Percentiles rank a stretch among this genome's conserved stretches.
Conservation (phyloP, 177 flowering plant species). For the Vitis hybrid region DNA sequence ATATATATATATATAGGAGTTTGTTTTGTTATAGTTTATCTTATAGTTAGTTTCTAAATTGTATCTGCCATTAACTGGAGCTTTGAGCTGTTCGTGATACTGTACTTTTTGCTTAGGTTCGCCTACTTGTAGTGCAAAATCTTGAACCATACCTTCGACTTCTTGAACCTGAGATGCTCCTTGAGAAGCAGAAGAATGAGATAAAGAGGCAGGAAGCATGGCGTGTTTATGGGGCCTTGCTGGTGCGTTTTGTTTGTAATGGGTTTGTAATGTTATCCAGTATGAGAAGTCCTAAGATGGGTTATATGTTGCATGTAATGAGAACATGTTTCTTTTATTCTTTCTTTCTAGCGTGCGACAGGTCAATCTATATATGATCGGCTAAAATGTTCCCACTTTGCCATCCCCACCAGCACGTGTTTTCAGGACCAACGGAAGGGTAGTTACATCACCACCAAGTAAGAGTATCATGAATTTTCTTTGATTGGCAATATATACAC, state of each 20-base stretch:
- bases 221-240: slow-evolving; percentile 88
- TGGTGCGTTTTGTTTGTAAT: slow-evolving; percentile 43
- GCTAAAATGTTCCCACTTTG: slow-evolving; percentile 65
- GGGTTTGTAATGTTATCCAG: not conserved
- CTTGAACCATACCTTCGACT: slow-evolving; percentile 77
- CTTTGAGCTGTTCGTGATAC: slow-evolving; percentile 5
- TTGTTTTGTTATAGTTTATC: not conserved
- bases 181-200: slow-evolving; percentile 88
- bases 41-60: not conserved
- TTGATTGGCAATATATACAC: not conserved
- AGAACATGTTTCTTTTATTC: not conserved
- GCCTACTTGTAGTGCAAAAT: slow-evolving; percentile 78
- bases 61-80: not conserved
- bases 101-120: slow-evolving; percentile 46
- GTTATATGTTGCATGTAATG: slow-evolving; percentile 3
- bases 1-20: too few species aligned
- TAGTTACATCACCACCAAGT: slow-evolving; percentile 43
- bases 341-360: not conserved
- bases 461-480: slow-evolving; percentile 10
- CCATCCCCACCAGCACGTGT: slow-evolving; percentile 50
- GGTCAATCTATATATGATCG: slow-evolving; percentile 45
- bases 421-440: slow-evolving; percentile 47
- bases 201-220: slow-evolving; percentile 96
- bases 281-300: not conserved
- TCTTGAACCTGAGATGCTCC: slow-evolving; percentile 81